phyloP scores from a whole-genome alignment of 1,284 basidiomycete species.

The Blastosporella zonata region DNA sequence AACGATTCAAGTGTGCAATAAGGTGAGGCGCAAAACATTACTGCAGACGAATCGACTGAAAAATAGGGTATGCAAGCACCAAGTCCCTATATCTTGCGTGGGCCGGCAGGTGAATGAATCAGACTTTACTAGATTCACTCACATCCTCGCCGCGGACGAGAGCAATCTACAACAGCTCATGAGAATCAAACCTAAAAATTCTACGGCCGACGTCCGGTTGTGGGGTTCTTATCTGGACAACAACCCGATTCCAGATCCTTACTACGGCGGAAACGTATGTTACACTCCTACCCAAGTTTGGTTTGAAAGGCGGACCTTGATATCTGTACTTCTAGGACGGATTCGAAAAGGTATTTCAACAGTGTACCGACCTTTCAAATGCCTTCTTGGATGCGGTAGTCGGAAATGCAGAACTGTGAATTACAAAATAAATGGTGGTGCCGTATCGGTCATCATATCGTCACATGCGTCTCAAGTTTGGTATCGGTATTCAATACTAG shows the following conservation, averaged over 20 bases:
- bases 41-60: neutral
- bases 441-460: neutral
- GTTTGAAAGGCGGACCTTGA: neutral
- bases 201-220: constrained; percentile 39
- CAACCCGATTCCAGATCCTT: constrained; percentile 62
- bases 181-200: constrained; percentile 45
- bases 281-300: neutral
- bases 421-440: neutral
- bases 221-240: constrained; percentile 53
- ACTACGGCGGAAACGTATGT: constrained; percentile 42
- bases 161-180: constrained; percentile 56
- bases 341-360: constrained; percentile 62
- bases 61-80: constrained; percentile 33
- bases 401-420: constrained; percentile 24
- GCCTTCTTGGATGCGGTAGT: constrained; percentile 69
- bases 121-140: constrained; percentile 60
- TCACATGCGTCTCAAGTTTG: neutral
- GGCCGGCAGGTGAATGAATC: constrained; percentile 49
- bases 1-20: constrained; percentile 20
- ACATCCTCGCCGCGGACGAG: constrained; percentile 70
- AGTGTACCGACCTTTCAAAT: constrained; percentile 63
- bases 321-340: constrained; percentile 34
- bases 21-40: constrained; percentile 12
- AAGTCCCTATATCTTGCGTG: constrained; percentile 51
- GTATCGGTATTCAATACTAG: constrained; percentile 24